Conservation (phyloP, 2,329 filamentous ascomycete species). For the Fusarium coicis region DNA sequence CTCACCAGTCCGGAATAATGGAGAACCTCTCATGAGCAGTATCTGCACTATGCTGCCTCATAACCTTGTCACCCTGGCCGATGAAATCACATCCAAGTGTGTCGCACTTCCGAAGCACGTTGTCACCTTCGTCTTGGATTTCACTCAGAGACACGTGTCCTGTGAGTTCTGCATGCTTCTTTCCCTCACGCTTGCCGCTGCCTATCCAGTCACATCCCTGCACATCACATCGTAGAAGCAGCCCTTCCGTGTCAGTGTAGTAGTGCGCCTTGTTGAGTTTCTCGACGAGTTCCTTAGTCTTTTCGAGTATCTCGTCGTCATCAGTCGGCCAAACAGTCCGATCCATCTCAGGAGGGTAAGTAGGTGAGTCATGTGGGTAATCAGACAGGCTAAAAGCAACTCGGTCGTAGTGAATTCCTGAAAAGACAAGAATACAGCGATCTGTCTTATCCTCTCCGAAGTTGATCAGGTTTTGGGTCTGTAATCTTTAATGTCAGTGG, state of each 20-base stretch:
- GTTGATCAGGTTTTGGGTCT: slow-evolving; percentile 56
- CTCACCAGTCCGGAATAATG: slow-evolving; percentile 51
- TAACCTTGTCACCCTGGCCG: slow-evolving; percentile 71
- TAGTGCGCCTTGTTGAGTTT: slow-evolving; percentile 79
- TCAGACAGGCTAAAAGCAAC: slow-evolving; percentile 78
- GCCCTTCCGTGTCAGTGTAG: slow-evolving; percentile 86
- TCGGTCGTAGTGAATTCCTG: slow-evolving; percentile 92
- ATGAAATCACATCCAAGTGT: slow-evolving; percentile 68
- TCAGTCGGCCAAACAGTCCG: slow-evolving; percentile 66
- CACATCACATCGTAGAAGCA: slow-evolving; percentile 80
- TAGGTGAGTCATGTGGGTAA: slow-evolving; percentile 64
- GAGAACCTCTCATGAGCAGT: slow-evolving; percentile 66
- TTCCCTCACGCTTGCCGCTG: slow-evolving; percentile 71
- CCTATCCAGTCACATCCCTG: slow-evolving; percentile 72
- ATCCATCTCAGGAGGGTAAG: slow-evolving; percentile 78
- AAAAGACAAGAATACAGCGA: slow-evolving; percentile 86
- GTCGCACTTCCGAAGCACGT: slow-evolving; percentile 82
- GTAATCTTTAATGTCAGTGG: background rate
- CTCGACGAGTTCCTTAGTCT: slow-evolving; percentile 71
- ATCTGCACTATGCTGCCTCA: slow-evolving; percentile 66
- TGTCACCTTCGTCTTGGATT: slow-evolving; percentile 82
- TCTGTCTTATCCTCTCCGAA: slow-evolving; percentile 80
- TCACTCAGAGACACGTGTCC: slow-evolving; percentile 69
- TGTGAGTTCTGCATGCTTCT: slow-evolving; percentile 69
- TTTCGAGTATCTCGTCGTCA: slow-evolving; percentile 75